These are phyloP conservation scores for Nitzschia sp. DNA, from an alignment of 108 stramenopile species.

Conservation along the genomic window DNA sequence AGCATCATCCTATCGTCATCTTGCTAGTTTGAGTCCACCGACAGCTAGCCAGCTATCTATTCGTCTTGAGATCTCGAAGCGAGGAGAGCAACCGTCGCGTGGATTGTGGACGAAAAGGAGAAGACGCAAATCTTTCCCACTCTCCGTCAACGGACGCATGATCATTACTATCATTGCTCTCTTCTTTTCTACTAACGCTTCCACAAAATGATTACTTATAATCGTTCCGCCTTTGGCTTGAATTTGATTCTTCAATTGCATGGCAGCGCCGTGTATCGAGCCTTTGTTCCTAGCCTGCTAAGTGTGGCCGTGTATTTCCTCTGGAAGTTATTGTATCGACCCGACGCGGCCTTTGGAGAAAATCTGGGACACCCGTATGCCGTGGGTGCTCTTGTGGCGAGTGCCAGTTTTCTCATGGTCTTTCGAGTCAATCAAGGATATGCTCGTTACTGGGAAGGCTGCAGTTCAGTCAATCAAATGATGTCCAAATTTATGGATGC, in stretches of 20 bases:
- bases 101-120: no score
- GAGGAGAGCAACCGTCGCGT: no score
- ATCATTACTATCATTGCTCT: no score
- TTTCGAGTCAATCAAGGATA: constrained; percentile 77
- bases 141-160: no score
- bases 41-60: no score
- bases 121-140: no score
- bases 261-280: constrained; percentile 75
- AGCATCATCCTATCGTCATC: no score
- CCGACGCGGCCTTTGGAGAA: not conserved
- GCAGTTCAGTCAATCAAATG: constrained; percentile 45
- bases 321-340: constrained; percentile 14
- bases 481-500: constrained; percentile 83
- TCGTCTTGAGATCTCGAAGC: no score
- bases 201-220: constrained; percentile 87
- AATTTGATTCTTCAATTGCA: constrained; percentile 64
- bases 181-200: no score
- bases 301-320: constrained; percentile 48
- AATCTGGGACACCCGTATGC: constrained; percentile 68
- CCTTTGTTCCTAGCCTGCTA: constrained; percentile 51
- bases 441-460: constrained; percentile 75
- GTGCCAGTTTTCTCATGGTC: constrained; percentile 62
- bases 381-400: constrained; percentile 59
- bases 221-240: constrained; percentile 61
- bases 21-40: no score